Percentiles rank a stretch among this genome's conserved stretches.
Evolutionary conservation across 2,329 filamentous ascomycete genomes (phyloP).

Genomic region (Nemania diffusa): DNA sequence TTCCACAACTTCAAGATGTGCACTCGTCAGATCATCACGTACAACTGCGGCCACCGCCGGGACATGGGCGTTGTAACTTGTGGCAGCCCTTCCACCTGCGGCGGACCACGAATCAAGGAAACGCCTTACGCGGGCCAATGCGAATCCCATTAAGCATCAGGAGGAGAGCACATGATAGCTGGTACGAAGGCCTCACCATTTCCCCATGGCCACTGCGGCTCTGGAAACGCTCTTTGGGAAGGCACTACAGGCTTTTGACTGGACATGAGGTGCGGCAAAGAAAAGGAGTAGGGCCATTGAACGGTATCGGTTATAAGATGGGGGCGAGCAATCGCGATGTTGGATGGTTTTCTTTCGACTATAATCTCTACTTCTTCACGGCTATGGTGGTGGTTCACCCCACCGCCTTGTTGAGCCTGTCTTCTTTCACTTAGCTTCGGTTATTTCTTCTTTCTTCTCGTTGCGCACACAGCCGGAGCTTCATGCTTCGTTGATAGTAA

Average conservation of each 20-base stretch:
- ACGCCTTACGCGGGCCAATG: constrained; percentile 27
- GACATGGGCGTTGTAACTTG: constrained; percentile 30
- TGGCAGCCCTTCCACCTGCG: constrained; percentile 27
- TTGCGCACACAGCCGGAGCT: constrained; percentile 27
- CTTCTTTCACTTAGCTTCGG: constrained; percentile 15
- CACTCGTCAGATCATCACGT: constrained; percentile 38
- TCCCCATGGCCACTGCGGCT: neutral
- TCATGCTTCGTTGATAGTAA: constrained; percentile 31
- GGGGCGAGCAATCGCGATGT: constrained; percentile 46
- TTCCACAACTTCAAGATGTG: constrained; percentile 40
- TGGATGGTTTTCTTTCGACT: constrained; percentile 35
- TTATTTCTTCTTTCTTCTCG: constrained; percentile 21
- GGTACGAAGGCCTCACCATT: constrained; percentile 10
- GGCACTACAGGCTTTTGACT: constrained; percentile 10
- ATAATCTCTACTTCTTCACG: constrained; percentile 27
- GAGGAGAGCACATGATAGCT: neutral
- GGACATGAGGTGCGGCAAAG: constrained; percentile 9
- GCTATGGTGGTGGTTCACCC: constrained; percentile 31
- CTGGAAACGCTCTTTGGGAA: constrained; percentile 22
- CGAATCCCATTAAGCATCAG: constrained; percentile 14
- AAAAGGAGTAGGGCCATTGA: constrained; percentile 26
- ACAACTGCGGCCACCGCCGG: constrained; percentile 40
- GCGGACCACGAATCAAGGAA: constrained; percentile 11
- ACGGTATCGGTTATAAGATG: constrained; percentile 40
- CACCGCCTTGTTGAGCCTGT: constrained; percentile 23